Conservation (phyloP, 2,329 filamentous ascomycete genomes). For the Pyricularia pennisetigena region DNA sequence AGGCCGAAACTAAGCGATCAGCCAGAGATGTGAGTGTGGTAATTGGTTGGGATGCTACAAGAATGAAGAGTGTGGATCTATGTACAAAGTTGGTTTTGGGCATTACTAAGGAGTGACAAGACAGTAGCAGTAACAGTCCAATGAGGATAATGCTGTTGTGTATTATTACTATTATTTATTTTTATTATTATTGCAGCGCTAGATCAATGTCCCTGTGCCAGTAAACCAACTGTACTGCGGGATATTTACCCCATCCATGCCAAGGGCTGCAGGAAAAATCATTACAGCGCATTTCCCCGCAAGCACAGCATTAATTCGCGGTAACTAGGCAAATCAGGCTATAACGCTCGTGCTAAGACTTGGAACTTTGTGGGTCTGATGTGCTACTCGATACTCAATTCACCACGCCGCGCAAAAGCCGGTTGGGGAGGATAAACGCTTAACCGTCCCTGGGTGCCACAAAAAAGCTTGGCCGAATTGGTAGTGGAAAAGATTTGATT, state of each 20-base stretch:
- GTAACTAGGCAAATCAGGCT: not conserved
- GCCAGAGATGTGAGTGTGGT: not conserved
- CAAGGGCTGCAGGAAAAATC: no score
- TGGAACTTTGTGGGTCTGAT: not conserved
- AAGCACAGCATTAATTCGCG: not conserved
- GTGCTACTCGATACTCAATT: no score
- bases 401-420: not conserved
- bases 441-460: not conserved
- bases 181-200: no score
- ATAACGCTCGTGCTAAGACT: not conserved
- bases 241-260: no score
- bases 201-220: no score
- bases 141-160: no score
- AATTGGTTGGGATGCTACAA: not conserved
- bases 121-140: no score
- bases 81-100: not conserved
- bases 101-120: not conserved
- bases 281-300: not conserved
- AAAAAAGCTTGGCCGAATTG: not conserved
- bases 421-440: not conserved
- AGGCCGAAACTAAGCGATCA: not conserved
- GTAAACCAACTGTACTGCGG: no score
- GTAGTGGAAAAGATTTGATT: not conserved
- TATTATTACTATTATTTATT: no score
- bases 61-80: not conserved